Percentiles rank a stretch among this genome's conserved stretches.
phyloP scores from a whole-genome alignment of 176 grass and related monocot species.

The Oropetium thomaeum region DNA sequence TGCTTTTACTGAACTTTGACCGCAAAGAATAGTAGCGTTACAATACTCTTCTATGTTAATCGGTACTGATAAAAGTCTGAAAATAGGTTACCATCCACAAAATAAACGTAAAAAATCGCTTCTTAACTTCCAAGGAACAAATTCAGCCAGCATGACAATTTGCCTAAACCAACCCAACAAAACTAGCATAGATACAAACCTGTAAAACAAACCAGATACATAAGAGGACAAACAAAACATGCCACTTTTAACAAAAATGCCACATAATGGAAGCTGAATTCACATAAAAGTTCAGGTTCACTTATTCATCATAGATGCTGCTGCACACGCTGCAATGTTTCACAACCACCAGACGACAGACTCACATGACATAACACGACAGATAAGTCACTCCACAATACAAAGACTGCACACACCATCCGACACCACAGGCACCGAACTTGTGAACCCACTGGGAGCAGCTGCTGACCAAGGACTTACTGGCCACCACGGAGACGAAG shows the following conservation, averaged over 20 bases:
- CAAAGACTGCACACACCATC: background rate
- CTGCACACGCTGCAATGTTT: slow-evolving; percentile 4
- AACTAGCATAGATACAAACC: too few relatives aligned
- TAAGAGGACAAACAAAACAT: too few relatives aligned
- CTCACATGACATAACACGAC: background rate
- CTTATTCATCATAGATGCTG: slow-evolving; percentile 27
- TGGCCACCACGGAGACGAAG: slow-evolving; percentile 56
- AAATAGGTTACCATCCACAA: too few relatives aligned
- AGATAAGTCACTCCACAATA: background rate
- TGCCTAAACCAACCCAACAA: too few relatives aligned
- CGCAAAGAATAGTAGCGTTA: too few relatives aligned
- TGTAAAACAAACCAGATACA: too few relatives aligned
- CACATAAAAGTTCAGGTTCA: background rate
- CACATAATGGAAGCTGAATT: background rate
- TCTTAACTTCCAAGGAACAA: too few relatives aligned
- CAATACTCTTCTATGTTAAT: too few relatives aligned
- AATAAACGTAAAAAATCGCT: too few relatives aligned
- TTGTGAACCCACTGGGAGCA: slow-evolving; percentile 16
- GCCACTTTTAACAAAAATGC: background rate
- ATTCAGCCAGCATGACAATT: too few relatives aligned
- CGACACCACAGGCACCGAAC: background rate
- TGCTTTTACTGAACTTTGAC: too few relatives aligned
- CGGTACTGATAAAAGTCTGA: too few relatives aligned
- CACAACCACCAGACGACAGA: slow-evolving; percentile 4
- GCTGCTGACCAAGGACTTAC: slow-evolving; percentile 2